Base-by-base conservation (phyloP, 106 monocot genomes). In the Phalaenopsis equestris region DNA sequence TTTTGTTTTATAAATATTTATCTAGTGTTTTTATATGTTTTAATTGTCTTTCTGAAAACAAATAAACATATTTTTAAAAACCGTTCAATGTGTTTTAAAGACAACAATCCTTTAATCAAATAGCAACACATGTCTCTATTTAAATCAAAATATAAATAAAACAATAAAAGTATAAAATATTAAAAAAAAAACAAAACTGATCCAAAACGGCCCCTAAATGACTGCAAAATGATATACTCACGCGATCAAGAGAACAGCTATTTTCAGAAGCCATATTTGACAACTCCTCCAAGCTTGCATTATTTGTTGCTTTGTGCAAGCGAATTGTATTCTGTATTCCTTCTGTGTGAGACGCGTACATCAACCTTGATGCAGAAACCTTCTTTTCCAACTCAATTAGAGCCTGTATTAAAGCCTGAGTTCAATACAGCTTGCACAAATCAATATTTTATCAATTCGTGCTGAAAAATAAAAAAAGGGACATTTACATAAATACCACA, bases 251-350 rank as follows among this genome's bases (percentile, higher is more conserved):
- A 56, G 90, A 87, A 55, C 75, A 78, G 23, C 76, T 79, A 65
- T 87, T 89, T 18, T 83, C 45, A 58, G 81, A 78, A 45, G 73
- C 36, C 39, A 75, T 61, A 11, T 86, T 90, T 73, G 91, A 91
- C 8, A 95, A 78, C 49, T 99, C 95, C 9, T 99, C 99, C 38
- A 99, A 41, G 45, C 74, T 84, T 17, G 84, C 88, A 87, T 91
- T 87, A 11, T 78, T 73, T 56, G 78, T 81, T 68, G 90, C 89
- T 49, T 93, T 95, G 61, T 99, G 91, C 86, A 99, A 85, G 21
- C 82, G 90, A 42, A 99, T 91, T 55, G 85, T 82, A 86, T 99
- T 99, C 79, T 89, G 89, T 1, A 95, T 76, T 14, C 87, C 90
- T 76, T 99, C 95, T 21, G 95, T 77, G 56, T 99, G 95, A 42